Conservation (phyloP, 2,329 filamentous ascomycete genomes). For the Cladophialophora psammophila region DNA sequence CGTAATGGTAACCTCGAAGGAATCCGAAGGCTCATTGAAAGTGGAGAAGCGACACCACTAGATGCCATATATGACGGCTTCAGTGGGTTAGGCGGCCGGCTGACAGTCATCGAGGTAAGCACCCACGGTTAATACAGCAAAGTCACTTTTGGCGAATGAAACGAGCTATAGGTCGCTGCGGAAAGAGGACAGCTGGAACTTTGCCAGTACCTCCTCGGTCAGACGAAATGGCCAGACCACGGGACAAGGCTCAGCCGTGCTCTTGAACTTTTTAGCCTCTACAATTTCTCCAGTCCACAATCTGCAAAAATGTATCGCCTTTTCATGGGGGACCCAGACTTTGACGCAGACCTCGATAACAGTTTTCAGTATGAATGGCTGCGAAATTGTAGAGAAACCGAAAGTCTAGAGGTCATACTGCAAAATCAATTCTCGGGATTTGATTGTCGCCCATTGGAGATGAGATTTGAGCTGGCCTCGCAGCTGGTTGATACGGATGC, state of each 20-base stretch:
- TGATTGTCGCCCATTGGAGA: not conserved
- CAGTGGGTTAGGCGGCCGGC: not conserved
- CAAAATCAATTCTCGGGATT: constrained; percentile 4
- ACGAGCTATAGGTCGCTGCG: constrained; percentile 4
- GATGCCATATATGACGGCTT: not conserved
- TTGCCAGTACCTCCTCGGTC: constrained; percentile 3
- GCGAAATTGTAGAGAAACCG: not conserved
- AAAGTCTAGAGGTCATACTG: not conserved
- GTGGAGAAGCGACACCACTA: constrained; percentile 10
- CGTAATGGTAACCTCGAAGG: not conserved
- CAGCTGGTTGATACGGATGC: not conserved
- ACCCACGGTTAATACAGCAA: not conserved
- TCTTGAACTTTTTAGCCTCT: not conserved
- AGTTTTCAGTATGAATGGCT: constrained; percentile 4
- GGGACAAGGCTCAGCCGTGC: not conserved
- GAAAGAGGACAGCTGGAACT: not conserved
- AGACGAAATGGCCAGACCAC: constrained; percentile 7
- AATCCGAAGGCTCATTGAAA: constrained; percentile 4
- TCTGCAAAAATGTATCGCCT: constrained; percentile 4
- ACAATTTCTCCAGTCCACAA: accelerated
- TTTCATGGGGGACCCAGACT: constrained; percentile 1
- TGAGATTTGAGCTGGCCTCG: constrained; percentile 11
- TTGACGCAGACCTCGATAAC: not conserved
- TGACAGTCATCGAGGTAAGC: constrained; percentile 11
- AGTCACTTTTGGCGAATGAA: not conserved